Evolutionary conservation across 2,329 filamentous ascomycete species (phyloP), one percentile per base, ranked within the genome.

Genomic region (Cladobotryum protrusum): DNA sequence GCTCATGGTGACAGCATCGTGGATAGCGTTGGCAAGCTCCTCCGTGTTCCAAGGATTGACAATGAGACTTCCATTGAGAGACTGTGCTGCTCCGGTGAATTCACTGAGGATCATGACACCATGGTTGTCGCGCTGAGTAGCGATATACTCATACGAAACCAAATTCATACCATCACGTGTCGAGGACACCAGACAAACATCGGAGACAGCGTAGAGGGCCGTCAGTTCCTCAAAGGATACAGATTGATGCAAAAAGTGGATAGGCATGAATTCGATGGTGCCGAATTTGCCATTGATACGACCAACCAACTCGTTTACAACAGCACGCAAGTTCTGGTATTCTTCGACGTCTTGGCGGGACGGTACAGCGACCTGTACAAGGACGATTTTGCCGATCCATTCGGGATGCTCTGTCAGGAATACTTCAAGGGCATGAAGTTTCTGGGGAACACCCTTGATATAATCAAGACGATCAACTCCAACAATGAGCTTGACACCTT

Each of bases 91-190:
- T 40, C 93, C 93, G 0, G 93, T 91, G 64, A 99, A 97, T 67
- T 99, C 93, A 43, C 91, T 96, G 32, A 99, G 81, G 49, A 99
- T 91, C 81, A 99, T 86, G 54, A 89, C 86, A 52, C 93, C 93
- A 64, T 97, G 89, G 46, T 89, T 85, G 63, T 95, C 84, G 59
- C 88, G 82, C 65, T 99, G 92, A 3, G 88, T 89, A 19, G 92
- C 92, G 57, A 99, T 96, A 73, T 97, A 99, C 70, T 99, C 92
- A 71, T 96, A 97, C 1, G 90, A 95, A 32, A 97, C 93, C 29
- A 99, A 78, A 68, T 99, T 99, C 93, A 99, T 99, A 63, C 93
- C 93, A 65, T 99, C 93, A 45, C 93, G 86, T n/a, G 89, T 97
- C 3, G 88, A 96, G 8, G 87, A 95, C 35, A 95, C 92, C 13